Percentiles rank a stretch among this genome's conserved stretches.
Conservation (phyloP, 1,139 yeast genomes). For the Scheffersomyces stambukii region DNA sequence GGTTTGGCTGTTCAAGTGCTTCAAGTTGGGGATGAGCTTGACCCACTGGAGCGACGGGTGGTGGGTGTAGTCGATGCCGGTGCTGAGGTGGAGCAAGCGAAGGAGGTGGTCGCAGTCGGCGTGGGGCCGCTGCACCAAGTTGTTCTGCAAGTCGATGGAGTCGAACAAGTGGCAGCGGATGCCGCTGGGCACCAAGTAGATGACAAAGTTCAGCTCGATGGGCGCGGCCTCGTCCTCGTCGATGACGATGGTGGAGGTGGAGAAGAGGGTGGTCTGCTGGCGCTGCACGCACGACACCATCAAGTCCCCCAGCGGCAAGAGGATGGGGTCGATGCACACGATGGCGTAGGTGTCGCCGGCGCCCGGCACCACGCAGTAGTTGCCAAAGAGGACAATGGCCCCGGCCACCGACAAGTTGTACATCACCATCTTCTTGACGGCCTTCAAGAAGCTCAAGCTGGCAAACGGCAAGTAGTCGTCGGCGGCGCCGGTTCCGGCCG, state of each 20-base stretch:
- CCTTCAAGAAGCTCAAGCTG: conserved; percentile 54
- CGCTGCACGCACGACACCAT: conserved; percentile 26
- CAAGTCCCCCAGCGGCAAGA: conserved; percentile 51
- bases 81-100: conserved; percentile 47
- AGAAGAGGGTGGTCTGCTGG: conserved; percentile 26
- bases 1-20: conserved; percentile 65
- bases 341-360: conserved; percentile 16
- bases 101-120: conserved; percentile 43
- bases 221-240: conserved; percentile 11
- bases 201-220: conserved; percentile 35
- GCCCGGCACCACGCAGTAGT: conserved; percentile 34
- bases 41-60: conserved; percentile 48
- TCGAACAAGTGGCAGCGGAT: conserved; percentile 61
- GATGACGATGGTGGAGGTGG: conserved; percentile 17
- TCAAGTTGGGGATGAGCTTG: conserved; percentile 61
- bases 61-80: conserved; percentile 40
- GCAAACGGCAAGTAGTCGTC: conserved; percentile 35
- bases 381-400: conserved; percentile 50
- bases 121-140: conserved; percentile 9
- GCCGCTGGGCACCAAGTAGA: conserved; percentile 74
- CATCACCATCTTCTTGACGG: conserved; percentile 53
- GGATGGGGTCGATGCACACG: conserved; percentile 52
- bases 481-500: conserved; percentile 5
- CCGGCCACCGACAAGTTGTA: conserved; percentile 40
- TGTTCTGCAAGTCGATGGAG: conserved; percentile 8